Evolutionary conservation across 345 rosid genomes (phyloP), one percentile per base, ranked within the genome.

Genomic region (Gossypium herbaceum): DNA sequence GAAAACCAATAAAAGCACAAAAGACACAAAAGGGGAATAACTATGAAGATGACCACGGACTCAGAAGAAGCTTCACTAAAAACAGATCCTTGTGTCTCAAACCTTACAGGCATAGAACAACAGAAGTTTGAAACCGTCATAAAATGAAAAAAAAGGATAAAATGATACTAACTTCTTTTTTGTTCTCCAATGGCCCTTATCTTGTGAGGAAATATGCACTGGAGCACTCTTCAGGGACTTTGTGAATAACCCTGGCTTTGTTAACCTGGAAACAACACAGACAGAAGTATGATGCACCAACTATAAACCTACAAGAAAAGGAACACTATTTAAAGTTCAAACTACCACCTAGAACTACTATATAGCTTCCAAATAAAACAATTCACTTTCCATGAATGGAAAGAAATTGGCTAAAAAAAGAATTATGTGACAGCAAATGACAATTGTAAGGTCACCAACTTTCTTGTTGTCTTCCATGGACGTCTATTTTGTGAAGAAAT

Each of bases 401-500:
- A 2, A 54, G 22, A 62, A 75, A 55, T 7, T n/a, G 27, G 6
- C 34, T 51, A 62, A 51, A 61, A 11, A 7, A 41, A 51, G 27
- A 67, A 29, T 17, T 19, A 19, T 47, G 34, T 12, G 12, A 27
- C 51, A 62, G 50, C 11, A 69, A 44, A 75, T 68, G 59, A 78
- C 68, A 78, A 57, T 58, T 45, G 62, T 55, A 45, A 51, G 62
- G 78, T 64, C 76, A 84, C 82, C 73, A 65, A 88, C 95, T 81
- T 88, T 51, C 79, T 79, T 67, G 75, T 72, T 48, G 68, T 59
- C 78, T 85, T 87, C 72, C 81, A 58, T 60, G 76, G 81, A 79
- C 79, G 81, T 69, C 75, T 86, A 68, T 84, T 85, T 69, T 66
- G 78, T 34, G 85, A 77, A 73, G 87, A 72, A 58, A 75, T 75